Evolutionary conservation across 768 basidiomycete species (phyloP).

Genomic region (Tremella fuciformis): DNA sequence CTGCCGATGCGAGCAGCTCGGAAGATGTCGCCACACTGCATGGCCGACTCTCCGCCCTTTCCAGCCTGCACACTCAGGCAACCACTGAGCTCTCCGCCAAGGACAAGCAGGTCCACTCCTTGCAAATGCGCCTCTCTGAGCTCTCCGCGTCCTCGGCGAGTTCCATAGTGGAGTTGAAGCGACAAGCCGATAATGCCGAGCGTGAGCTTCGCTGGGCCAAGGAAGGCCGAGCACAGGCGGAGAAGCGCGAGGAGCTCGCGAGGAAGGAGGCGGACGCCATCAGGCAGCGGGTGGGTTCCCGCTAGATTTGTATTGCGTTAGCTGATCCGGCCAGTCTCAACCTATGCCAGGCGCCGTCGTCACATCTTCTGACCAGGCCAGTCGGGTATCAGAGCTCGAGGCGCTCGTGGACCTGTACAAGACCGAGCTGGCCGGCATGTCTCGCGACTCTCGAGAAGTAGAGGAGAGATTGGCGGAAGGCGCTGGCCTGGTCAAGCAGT

Average conservation of each 20-base stretch:
- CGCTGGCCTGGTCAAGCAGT: conserved; percentile 35
- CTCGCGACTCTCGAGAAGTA: conserved; percentile 38
- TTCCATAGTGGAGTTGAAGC: conserved; percentile 27
- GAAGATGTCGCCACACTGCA: conserved; percentile 33
- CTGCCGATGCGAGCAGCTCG: conserved; percentile 24
- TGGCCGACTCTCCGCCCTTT: conserved; percentile 37
- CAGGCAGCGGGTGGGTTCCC: background rate
- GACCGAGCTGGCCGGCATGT: conserved; percentile 29
- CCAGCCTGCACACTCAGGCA: conserved; percentile 35
- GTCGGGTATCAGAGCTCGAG: conserved; percentile 32
- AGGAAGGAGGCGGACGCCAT: conserved; percentile 33
- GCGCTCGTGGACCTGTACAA: conserved; percentile 31
- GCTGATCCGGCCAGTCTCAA: background rate
- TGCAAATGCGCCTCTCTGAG: conserved; percentile 28
- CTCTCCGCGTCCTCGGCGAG: conserved; percentile 21
- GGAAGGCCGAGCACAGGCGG: conserved; percentile 38
- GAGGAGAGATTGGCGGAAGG: conserved; percentile 38
- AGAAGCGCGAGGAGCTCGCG: conserved; percentile 38
- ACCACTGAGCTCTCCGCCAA: conserved; percentile 28
- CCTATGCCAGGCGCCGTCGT: conserved; percentile 20
- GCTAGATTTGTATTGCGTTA: background rate
- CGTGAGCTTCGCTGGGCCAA: conserved; percentile 48
- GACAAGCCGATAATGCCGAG: conserved; percentile 32
- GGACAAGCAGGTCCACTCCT: conserved; percentile 29
- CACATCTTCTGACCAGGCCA: conserved; percentile 17